Conservation (phyloP, 305 asterid genomes). For the Fraxinus xanthoxyloides region DNA sequence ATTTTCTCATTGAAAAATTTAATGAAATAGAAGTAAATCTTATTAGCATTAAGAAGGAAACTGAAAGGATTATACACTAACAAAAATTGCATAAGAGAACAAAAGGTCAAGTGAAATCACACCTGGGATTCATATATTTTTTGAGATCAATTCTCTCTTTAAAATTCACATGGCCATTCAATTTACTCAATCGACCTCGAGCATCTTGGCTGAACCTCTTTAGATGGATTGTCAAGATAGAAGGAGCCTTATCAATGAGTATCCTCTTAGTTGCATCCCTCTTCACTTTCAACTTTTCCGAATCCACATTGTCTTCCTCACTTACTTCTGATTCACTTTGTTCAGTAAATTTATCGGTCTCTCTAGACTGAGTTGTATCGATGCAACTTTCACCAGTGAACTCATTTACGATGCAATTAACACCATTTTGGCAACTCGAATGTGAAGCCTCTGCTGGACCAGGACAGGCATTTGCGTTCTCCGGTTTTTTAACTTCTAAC, state of each 20-base stretch:
- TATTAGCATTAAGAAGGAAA: conserved; percentile 12
- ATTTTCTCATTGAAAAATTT: neutral
- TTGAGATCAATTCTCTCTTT: conserved; percentile 61
- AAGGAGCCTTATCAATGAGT: conserved; percentile 70
- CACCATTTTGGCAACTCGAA: conserved; percentile 23
- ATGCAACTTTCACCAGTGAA: conserved; percentile 23
- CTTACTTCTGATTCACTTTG: conserved; percentile 38
- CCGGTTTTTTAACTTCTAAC: conserved; percentile 25
- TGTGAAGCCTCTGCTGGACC: conserved; percentile 26
- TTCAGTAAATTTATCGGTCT: conserved; percentile 16
- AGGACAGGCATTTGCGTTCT: conserved; percentile 17
- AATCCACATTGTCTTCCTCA: conserved; percentile 39
- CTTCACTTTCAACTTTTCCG: conserved; percentile 59
- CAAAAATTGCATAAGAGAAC: conserved; percentile 16
- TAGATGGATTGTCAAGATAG: conserved; percentile 72
- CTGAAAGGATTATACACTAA: neutral
- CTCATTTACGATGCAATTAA: conserved; percentile 16
- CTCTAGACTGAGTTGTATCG: conserved; percentile 29
- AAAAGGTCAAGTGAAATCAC: conserved; percentile 21
- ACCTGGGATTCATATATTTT: conserved; percentile 82
- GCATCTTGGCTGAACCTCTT: conserved; percentile 90
- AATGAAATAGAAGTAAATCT: neutral
- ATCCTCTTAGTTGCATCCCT: conserved; percentile 88
- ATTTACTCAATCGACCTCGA: conserved; percentile 81
- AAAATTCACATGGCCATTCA: conserved; percentile 83